phyloP scores from a whole-genome alignment of 768 basidiomycete genomes.

The Brasilioporus rufonigricans region DNA sequence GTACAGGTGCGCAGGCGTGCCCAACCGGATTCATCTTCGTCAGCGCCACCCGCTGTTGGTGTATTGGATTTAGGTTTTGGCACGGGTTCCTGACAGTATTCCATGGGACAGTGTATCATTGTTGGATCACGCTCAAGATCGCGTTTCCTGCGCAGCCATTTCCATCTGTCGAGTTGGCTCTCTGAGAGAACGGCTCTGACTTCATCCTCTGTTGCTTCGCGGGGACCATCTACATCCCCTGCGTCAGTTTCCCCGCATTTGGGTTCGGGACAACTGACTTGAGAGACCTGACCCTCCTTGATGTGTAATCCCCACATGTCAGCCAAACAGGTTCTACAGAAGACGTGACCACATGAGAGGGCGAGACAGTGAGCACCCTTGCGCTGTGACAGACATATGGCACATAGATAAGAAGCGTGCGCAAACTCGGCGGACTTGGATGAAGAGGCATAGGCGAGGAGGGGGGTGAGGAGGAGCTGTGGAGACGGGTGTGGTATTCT shows the following conservation, averaged over 20 bases:
- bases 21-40: constrained; percentile 62
- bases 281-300: constrained; percentile 69
- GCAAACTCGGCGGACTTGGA: constrained; percentile 55
- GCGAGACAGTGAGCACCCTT: constrained; percentile 77
- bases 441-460: constrained; percentile 48
- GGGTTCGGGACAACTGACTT: constrained; percentile 80
- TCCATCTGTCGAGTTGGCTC: constrained; percentile 68
- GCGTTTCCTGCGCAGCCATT: constrained; percentile 71
- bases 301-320: constrained; percentile 86
- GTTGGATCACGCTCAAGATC: constrained; percentile 76
- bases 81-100: constrained; percentile 79
- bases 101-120: constrained; percentile 77
- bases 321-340: constrained; percentile 76
- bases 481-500: constrained; percentile 57
- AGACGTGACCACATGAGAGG: constrained; percentile 73
- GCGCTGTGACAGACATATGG: constrained; percentile 69
- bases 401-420: constrained; percentile 63
- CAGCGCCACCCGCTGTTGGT: constrained; percentile 23
- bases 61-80: constrained; percentile 44
- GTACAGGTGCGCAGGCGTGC: constrained; percentile 70
- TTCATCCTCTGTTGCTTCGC: constrained; percentile 67
- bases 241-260: constrained; percentile 59
- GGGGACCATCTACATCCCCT: constrained; percentile 26
- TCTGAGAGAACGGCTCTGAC: constrained; percentile 68
- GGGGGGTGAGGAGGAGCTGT: constrained; percentile 44